Evolutionary conservation across 2,329 filamentous ascomycete species (phyloP), one percentile per base, ranked within the genome.

Genomic region (Cercospora sp.): DNA sequence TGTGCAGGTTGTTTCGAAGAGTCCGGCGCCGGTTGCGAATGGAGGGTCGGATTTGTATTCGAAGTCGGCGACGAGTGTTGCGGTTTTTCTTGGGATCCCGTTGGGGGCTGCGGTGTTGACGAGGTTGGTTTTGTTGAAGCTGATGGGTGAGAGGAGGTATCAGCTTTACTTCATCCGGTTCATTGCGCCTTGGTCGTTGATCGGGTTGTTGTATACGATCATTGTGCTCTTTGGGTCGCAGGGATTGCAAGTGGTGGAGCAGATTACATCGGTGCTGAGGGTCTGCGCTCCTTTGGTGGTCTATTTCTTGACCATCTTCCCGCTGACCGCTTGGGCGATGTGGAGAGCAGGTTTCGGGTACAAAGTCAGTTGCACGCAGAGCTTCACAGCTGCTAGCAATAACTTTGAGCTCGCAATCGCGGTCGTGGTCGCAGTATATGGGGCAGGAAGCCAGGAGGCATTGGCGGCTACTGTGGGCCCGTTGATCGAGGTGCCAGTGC

Each of bases 361-460:
- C 76, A 84, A 85, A 40, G 78, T 93, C 0, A 85, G 86, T 1
- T 85, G 86, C 10, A 94, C 92, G 1, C 92, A 96, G 80, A 93
- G 91, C 76, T 95, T 97, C 74, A 96, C 92, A 0, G 94, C 92
- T 0, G 91, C 92, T 0, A 97, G 93, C 78, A 97, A 97, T 76
- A 97, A 97, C 77, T 97, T 97, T 75, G 93, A 97, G 81, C 82
- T 97, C 26, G 92, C 93, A 0, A 97, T 97, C 79, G 93, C 93
- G 0, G 93, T 97, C 0, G 91, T 91, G 0, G 89, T 97, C 3
- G 90, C 93, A 0, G 90, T 90, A 0, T 97, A 91, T 79, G 93
- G 93, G 0, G 85, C 90, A 0, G 82, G 90, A 48, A 94, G 91
- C 74, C 88, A 93, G 60, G 89, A 97, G 79, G 93, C 93, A 0